Evolutionary conservation across 768 basidiomycete species (phyloP), one percentile per base, ranked within the genome.

Genomic region (Pisolithus tinctorius): DNA sequence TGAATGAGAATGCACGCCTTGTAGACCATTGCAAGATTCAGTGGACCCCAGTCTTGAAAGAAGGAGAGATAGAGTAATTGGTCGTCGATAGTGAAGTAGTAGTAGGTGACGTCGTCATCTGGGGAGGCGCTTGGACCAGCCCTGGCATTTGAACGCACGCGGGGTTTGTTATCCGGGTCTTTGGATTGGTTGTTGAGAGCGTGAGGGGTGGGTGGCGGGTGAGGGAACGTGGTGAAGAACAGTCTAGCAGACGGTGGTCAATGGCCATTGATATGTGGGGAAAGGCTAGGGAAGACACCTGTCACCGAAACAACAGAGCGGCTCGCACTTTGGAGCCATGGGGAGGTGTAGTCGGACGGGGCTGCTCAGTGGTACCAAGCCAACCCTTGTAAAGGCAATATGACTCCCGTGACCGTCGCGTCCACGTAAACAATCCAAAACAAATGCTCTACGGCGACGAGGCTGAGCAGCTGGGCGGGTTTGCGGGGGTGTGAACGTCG

Each of bases 31-130:
- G 88, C 84, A 37, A 93, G 76, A 64, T 93, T 93, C 49, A 93
- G 75, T 29, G 93, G 93, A 13, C 93, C 93, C 84, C 90, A 94
- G 68, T 96, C 93, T 65, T 92, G 84, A 67, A 88, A 94, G 78
- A 96, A 96, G 30, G 88, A 90, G 57, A 93, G 79, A 73, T 96
- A 96, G 58, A 87, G 78, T 36, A 96, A 78, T 58, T 92, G 87
- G 75, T 93, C 86, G 69, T 96, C 93, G 71, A 95, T 82, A 51
- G 88, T 90, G 74, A 95, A 93, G 71, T 86, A 95, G 71, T 90
- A 89, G 67, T 89, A 90, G 48, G 78, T 76, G 51, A 84, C 81
- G 56, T 81, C 76, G 57, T 87, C 86, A 60, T 92, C 87, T 23
- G 85, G 81, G 14, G 86, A 78, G 25, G 79, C 73, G 40, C 82